A percentile compares a stretch with the other conserved stretches of the same genome.
phyloP scores from a whole-genome alignment of 441 rosid genomes.

The Iberis amara region DNA sequence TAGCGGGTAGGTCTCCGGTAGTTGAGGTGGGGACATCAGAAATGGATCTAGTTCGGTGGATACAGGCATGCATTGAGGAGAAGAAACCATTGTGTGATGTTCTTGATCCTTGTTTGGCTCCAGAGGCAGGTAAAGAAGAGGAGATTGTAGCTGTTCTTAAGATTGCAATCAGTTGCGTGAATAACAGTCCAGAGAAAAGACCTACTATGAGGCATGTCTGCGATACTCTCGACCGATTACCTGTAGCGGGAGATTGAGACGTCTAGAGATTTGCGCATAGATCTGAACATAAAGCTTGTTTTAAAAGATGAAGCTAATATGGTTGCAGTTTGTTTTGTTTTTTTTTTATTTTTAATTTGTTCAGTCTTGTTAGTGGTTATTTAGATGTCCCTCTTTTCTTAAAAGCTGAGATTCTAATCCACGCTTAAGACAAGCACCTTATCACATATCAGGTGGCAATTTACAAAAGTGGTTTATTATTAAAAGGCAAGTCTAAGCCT shows the following conservation, averaged over 20 bases:
- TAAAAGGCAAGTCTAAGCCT: neutral
- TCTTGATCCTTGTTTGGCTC: conserved; percentile 67
- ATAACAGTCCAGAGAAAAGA: conserved; percentile 69
- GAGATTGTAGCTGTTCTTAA: conserved; percentile 74
- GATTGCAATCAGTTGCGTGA: conserved; percentile 76
- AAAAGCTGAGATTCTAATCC: no score
- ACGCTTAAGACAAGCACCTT: no score
- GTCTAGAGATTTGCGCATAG: conserved; percentile 26
- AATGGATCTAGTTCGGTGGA: conserved; percentile 73
- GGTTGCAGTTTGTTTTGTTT: conserved; percentile 17
- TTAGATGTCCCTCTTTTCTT: conserved; percentile 20
- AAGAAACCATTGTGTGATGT: conserved; percentile 75
- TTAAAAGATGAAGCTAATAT: conserved; percentile 12
- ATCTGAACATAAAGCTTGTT: conserved; percentile 18
- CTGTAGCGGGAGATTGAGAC: conserved; percentile 37
- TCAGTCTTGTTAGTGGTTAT: conserved; percentile 16
- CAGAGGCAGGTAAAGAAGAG: conserved; percentile 72
- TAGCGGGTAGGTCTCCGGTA: conserved; percentile 57
- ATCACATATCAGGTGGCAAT: conserved; percentile 17
- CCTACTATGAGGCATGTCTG: conserved; percentile 75
- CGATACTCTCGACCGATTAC: conserved; percentile 51
- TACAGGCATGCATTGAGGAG: conserved; percentile 82
- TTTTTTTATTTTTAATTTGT: neutral
- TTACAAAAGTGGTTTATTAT: neutral
- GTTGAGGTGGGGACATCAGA: conserved; percentile 58